These are phyloP conservation scores for Botrytis galanthina DNA, from an alignment of 2,329 filamentous ascomycete species.

Conservation along the genomic window DNA sequence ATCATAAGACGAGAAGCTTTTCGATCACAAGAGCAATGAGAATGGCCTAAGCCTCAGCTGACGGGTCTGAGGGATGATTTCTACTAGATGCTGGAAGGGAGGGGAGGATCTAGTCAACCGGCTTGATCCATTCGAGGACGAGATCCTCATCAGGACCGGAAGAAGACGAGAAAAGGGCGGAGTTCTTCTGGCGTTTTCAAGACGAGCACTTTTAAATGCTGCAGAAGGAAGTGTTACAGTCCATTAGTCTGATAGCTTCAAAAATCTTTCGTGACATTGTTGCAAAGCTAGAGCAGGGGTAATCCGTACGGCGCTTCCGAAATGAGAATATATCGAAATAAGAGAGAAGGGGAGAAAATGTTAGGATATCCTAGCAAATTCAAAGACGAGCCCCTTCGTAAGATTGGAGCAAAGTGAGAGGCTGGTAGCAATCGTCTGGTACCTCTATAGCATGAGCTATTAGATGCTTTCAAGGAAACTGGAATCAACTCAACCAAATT, in stretches of 20 bases:
- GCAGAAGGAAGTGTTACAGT: neutral
- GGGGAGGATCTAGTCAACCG: neutral
- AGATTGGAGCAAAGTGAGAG: neutral
- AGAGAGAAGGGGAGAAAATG: neutral
- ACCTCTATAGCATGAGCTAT: neutral
- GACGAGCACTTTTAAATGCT: neutral
- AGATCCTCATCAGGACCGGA: neutral
- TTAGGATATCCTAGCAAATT: neutral
- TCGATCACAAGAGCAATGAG: neutral
- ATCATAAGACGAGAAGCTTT: neutral
- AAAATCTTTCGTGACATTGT: neutral
- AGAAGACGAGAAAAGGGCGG: neutral
- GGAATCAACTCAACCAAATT: neutral
- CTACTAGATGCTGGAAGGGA: neutral
- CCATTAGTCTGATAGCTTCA: neutral
- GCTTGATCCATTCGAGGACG: neutral
- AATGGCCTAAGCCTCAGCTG: neutral
- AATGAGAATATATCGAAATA: neutral
- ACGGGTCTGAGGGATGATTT: neutral
- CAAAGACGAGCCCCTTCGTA: neutral
- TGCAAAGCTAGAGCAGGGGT: neutral
- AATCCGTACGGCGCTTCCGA: neutral
- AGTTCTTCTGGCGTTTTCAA: neutral
- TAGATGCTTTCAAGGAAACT: neutral
- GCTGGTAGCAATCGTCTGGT: neutral